These are phyloP conservation scores for Celoporthe dispersa DNA, from an alignment of 2,329 filamentous ascomycete species.

Conservation along the genomic window DNA sequence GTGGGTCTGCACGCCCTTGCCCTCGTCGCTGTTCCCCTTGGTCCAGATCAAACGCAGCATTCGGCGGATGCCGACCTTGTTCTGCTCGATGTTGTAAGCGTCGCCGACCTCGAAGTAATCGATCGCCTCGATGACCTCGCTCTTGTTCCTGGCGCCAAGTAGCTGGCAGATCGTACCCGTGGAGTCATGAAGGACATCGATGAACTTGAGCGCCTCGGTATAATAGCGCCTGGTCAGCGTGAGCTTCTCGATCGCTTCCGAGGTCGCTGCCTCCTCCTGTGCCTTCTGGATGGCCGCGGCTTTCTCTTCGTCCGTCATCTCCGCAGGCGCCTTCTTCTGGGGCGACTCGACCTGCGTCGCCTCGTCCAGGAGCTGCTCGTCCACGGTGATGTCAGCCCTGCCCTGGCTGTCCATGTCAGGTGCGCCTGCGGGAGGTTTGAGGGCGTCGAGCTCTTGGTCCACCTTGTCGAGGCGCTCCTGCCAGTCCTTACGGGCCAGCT, in stretches of 20 bases:
- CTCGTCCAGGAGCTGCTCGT: slow-evolving; percentile 81
- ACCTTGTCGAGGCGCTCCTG: slow-evolving; percentile 78
- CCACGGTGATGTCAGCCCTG: slow-evolving; percentile 65
- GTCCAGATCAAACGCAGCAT: slow-evolving; percentile 99
- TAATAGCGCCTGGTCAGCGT: slow-evolving; percentile 91
- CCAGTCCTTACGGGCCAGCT: slow-evolving; percentile 87
- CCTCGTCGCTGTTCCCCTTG: slow-evolving; percentile 98
- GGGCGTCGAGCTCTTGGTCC: slow-evolving; percentile 77
- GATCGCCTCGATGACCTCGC: slow-evolving; percentile 97
- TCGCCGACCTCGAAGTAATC: slow-evolving; percentile 96
- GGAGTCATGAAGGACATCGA: slow-evolving; percentile 84
- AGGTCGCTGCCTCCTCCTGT: slow-evolving; percentile 84
- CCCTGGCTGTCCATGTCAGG: slow-evolving; percentile 72
- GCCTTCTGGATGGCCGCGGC: slow-evolving; percentile 75
- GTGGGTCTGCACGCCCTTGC: slow-evolving; percentile 95
- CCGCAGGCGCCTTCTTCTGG: slow-evolving; percentile 59
- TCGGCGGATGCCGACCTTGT: slow-evolving; percentile 87
- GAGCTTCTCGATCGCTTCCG: slow-evolving; percentile 84
- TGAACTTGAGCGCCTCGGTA: slow-evolving; percentile 89
- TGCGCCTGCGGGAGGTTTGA: slow-evolving; percentile 77
- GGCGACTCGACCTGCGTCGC: slow-evolving; percentile 79
- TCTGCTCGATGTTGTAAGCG: slow-evolving; percentile 93
- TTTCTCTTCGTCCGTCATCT: slow-evolving; percentile 81
- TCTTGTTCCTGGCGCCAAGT: slow-evolving; percentile 94
- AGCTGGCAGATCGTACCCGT: slow-evolving; percentile 84